A percentile compares a stretch with the other conserved stretches of the same genome.
These are phyloP conservation scores for Heimioporus sp. DNA, from an alignment of 768 basidiomycete species.

Conservation along the genomic window DNA sequence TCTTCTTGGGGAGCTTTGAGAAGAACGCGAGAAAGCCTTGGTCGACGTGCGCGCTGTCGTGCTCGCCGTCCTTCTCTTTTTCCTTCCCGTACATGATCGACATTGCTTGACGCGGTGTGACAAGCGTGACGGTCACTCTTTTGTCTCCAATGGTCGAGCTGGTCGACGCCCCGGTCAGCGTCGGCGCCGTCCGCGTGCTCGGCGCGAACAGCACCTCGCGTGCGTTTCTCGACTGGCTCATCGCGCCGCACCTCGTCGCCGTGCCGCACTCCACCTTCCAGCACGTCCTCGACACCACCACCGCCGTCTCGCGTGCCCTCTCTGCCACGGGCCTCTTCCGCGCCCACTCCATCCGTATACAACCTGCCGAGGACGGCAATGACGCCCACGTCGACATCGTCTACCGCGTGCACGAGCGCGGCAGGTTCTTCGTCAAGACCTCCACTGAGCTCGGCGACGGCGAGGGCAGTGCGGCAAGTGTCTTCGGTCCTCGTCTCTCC, in stretches of 20 bases:
- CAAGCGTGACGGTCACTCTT: conserved; percentile 15
- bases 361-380: conserved; percentile 52
- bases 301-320: conserved; percentile 63
- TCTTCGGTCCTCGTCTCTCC: not conserved
- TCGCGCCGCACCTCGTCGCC: conserved; percentile 58
- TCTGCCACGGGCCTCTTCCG: conserved; percentile 77
- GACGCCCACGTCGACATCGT: conserved; percentile 75
- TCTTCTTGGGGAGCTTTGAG: conserved; percentile 56
- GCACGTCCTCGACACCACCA: conserved; percentile 66
- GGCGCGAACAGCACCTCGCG: conserved; percentile 73
- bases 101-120: conserved; percentile 32
- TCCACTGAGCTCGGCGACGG: conserved; percentile 91
- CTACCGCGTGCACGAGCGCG: conserved; percentile 72
- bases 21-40: conserved; percentile 80
- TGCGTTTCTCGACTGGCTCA: conserved; percentile 77
- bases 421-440: conserved; percentile 74
- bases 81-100: conserved; percentile 66
- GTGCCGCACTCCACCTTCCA: conserved; percentile 42
- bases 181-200: conserved; percentile 79
- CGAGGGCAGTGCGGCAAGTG: conserved; percentile 87
- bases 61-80: conserved; percentile 57
- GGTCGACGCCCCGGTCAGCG: conserved; percentile 57
- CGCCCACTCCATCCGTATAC: conserved; percentile 60
- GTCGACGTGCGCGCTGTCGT: conserved; percentile 36
- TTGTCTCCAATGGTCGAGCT: conserved; percentile 24